Evolutionary conservation across 805 yeast genomes (phyloP).

Genomic region (Maudiozyma pseudohumilis): DNA sequence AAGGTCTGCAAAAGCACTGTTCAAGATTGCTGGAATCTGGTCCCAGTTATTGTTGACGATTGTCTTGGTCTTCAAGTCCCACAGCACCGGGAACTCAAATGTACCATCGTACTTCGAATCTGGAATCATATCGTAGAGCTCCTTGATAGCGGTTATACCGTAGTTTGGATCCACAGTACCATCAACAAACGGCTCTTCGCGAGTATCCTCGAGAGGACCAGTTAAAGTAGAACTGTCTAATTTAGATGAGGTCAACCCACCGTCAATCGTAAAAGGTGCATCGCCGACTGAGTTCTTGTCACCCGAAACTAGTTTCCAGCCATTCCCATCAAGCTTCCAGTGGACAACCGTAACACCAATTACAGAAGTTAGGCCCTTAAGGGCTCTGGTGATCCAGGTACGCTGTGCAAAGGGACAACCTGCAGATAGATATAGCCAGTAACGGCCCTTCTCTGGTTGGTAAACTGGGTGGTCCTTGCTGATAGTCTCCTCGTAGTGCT

Average conservation of each 20-base stretch:
- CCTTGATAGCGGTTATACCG: constrained; percentile 48
- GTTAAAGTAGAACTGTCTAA: constrained; percentile 9
- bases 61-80: constrained; percentile 75
- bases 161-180: constrained; percentile 52
- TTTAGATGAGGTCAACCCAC: constrained; percentile 11
- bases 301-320: constrained; percentile 61
- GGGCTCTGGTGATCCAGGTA: constrained; percentile 54
- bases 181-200: constrained; percentile 17
- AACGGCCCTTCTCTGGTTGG: constrained; percentile 70
- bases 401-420: constrained; percentile 97
- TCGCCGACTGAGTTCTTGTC: constrained; percentile 5
- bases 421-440: constrained; percentile 76
- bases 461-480: constrained; percentile 40
- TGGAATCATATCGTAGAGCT: constrained; percentile 59
- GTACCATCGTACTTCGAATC: constrained; percentile 69
- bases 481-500: not conserved
- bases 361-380: constrained; percentile 59
- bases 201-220: constrained; percentile 11
- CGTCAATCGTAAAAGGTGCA: constrained; percentile 10
- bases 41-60: constrained; percentile 87
- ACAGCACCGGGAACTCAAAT: constrained; percentile 84
- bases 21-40: constrained; percentile 77
- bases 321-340: constrained; percentile 75
- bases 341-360: constrained; percentile 72
- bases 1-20: constrained; percentile 55